Conservation (phyloP, 768 basidiomycete genomes). For the Russula ochroleuca region DNA sequence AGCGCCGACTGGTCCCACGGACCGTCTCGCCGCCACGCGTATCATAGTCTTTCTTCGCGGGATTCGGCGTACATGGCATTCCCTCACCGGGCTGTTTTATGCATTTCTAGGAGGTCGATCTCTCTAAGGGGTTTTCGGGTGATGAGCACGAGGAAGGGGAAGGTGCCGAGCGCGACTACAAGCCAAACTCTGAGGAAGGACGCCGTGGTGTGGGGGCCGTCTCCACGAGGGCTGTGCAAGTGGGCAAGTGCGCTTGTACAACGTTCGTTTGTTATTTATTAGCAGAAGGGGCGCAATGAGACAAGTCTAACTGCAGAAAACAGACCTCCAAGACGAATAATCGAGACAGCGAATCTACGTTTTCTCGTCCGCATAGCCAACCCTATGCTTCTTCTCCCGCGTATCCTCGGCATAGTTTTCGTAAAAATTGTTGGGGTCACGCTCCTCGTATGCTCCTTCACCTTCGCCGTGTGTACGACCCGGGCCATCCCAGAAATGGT, state of each 20-base stretch:
- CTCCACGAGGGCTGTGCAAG: background rate
- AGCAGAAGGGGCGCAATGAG: no score
- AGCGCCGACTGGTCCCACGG: conserved; percentile 49
- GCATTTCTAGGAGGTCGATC: conserved; percentile 55
- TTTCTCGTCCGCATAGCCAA: conserved; percentile 5
- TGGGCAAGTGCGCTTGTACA: background rate
- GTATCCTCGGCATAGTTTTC: conserved; percentile 72
- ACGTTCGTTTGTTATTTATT: conserved; percentile 2
- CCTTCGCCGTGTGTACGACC: conserved; percentile 48
- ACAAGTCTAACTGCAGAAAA: background rate
- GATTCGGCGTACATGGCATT: conserved; percentile 63
- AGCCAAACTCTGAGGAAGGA: background rate
- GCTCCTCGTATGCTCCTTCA: conserved; percentile 34
- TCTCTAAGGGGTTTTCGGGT: conserved; percentile 33
- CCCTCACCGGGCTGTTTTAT: conserved; percentile 50
- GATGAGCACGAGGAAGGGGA: background rate
- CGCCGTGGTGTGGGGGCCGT: background rate
- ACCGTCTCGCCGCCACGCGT: conserved; percentile 65
- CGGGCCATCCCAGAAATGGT: conserved; percentile 90
- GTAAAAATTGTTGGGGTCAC: conserved; percentile 77
- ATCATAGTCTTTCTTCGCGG: conserved; percentile 77
- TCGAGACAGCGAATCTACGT: background rate
- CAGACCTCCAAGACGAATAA: background rate
- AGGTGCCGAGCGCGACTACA: background rate
- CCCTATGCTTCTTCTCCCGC: conserved; percentile 33